Evolutionary conservation across 306 rosid genomes (phyloP).

Genomic region (Rosa chinensis): DNA sequence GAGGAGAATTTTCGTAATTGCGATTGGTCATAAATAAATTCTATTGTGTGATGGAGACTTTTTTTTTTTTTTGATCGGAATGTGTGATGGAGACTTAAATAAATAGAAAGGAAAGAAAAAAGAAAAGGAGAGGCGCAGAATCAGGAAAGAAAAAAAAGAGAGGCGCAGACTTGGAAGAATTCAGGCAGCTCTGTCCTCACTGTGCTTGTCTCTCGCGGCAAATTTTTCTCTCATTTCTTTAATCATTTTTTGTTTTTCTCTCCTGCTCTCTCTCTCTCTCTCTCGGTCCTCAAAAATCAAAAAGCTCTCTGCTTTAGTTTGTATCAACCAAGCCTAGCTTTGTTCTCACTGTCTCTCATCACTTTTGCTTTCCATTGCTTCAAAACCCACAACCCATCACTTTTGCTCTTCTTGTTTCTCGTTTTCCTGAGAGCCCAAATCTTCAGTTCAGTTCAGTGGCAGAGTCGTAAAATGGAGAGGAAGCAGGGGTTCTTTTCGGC

Average conservation of each 20-base stretch:
- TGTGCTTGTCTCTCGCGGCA: neutral
- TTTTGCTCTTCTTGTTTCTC: neutral
- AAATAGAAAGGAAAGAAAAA: neutral
- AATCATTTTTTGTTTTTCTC: neutral
- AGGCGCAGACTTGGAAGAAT: neutral
- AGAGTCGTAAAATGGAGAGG: slow-evolving; percentile 60
- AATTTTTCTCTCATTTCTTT: slow-evolving; percentile 1
- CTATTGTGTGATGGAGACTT: neutral
- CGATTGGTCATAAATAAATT: neutral
- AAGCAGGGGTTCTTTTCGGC: slow-evolving; percentile 89
- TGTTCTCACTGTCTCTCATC: slow-evolving; percentile 29
- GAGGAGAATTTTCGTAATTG: neutral
- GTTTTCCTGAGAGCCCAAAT: neutral
- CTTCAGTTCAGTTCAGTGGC: neutral
- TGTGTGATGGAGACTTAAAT: neutral
- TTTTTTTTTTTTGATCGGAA: too few relatives aligned
- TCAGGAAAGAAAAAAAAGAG: neutral
- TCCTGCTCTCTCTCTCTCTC: neutral
- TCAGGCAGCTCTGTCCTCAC: neutral
- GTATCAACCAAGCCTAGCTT: slow-evolving; percentile 7
- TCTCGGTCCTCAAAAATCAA: slow-evolving; percentile 8
- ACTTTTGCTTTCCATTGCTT: neutral
- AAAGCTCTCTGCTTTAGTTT: neutral
- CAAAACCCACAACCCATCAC: neutral
- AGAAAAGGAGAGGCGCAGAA: slow-evolving; percentile 2